Evolutionary conservation across 73 alveolate species (phyloP), one percentile per base, ranked within the genome.

Genomic region (Uronychia binucleata): DNA sequence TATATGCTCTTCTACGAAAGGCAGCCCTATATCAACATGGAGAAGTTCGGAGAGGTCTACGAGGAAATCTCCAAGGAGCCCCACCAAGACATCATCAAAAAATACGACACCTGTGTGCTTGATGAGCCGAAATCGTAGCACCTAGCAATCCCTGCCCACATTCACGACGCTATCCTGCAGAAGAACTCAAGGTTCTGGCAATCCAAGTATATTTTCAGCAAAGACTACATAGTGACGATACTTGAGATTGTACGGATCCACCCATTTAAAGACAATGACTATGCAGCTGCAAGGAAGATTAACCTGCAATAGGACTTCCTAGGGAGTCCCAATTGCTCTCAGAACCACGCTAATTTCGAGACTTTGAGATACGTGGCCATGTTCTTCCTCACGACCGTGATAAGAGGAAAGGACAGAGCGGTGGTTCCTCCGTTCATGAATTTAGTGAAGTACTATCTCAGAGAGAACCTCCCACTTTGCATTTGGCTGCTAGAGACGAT

Each of bases 1-100:
- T 96, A 96, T 78, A 78, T 96, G 82, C 83, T 96, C 25, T 87
- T 96, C 75, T 96, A 96, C 85, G 99, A 96, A 81, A 93, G 99
- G 85, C 82, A 85, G 5, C 87, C 90, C 27, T 86, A 85, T 59
- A 30, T 87, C 29, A 91, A 93, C 86, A 67, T 82, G 83, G 94
- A 93, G 57, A 87, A 81, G 77, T 80, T 87, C 31, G 74, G 77
- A 26, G 93, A 87, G 67, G 30, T 35, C 19, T 33, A 35, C 80
- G 93, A 87, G 29, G 75, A 26, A 28, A 28, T 32, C 19, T 75
- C 46, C 25, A 28, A 13, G 59, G n/a, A 75, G 77, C 87, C 83
- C 30, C 30, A 80, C 26, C 79, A 59, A 0, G 33, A 78, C 74
- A 76, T 81, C 1, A 77, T 74, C 27, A 85, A 85, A 76, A 34